Base-by-base conservation (phyloP, 495 filamentous ascomycete species). In the Daldinia caldariorum region DNA sequence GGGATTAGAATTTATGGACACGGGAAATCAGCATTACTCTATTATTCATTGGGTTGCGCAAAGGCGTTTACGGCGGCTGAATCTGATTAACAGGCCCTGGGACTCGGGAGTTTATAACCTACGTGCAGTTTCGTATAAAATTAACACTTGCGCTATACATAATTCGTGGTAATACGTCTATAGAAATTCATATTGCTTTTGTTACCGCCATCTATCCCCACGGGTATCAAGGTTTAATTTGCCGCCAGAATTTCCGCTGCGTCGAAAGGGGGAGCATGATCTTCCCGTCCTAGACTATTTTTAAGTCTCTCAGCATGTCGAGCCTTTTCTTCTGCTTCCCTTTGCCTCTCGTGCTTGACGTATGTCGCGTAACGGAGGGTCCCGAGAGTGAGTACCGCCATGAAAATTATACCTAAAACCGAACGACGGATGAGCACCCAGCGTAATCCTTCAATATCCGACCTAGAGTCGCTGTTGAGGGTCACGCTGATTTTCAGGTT, bases 401-500 rank as follows among this genome's bases (percentile, higher is more conserved):
- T 83, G 72, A 85, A 83, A 53, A 87, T 86, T 72, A 99, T 90
- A 3, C 94, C 92, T 67, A 94, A 82, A 5, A 92, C 93, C 18
- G 94, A 93, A 38, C 94, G 85, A 53, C 94, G 82, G 8, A 96
- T 97, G 22, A 97, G 81, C 49, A 97, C 88, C 94, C 94, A 97
- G 58, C 95, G 82, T 38, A 99, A 73, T 2, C 90, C 91, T 78
- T 99, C 95, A 49, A 97, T 92, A 71, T 97, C 92, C 29, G 90
- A 93, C 75, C 92, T 94, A 14, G 89, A 84, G 75, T 97, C 95
- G 66, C 91, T 93, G 73, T 91, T 93, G 41, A 99, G 83, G 13
- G 83, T 84, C 32, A 97, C 91, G 8, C 90, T 94, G 75, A 98
- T 97, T 75, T 94, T 94, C 78, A 97, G 94, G 80, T 94, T 95